A percentile compares a stretch with the other conserved stretches of the same genome.
Evolutionary conservation across 2,329 filamentous ascomycete species (phyloP).

Genomic region (Raffaelea ambrosiae): DNA sequence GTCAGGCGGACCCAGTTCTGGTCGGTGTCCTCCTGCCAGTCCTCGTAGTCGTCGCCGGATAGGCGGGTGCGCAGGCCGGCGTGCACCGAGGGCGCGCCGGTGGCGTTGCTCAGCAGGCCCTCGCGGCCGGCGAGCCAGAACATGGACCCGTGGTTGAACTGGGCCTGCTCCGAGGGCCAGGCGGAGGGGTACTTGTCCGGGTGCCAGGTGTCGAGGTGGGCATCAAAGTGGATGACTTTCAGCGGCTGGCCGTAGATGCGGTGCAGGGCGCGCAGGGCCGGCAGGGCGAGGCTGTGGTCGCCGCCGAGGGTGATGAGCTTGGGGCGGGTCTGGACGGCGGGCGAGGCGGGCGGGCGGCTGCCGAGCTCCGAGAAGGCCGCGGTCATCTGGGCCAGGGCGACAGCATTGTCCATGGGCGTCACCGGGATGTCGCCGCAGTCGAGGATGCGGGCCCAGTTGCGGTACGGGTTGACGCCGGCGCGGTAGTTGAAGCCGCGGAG

Average conservation of each 20-base stretch:
- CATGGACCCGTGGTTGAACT: constrained; percentile 85
- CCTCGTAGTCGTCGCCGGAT: constrained; percentile 53
- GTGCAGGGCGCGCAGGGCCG: constrained; percentile 58
- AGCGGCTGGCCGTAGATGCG: constrained; percentile 54
- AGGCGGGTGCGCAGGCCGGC: constrained; percentile 75
- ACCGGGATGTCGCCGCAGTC: constrained; percentile 91
- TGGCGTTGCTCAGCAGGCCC: constrained; percentile 65
- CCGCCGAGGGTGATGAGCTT: constrained; percentile 64
- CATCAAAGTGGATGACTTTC: constrained; percentile 68
- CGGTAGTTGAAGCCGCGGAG: constrained; percentile 78
- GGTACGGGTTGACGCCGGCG: constrained; percentile 76
- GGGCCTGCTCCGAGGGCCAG: constrained; percentile 61
- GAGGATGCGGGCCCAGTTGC: constrained; percentile 66
- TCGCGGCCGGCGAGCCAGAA: constrained; percentile 83
- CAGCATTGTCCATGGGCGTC: constrained; percentile 75
- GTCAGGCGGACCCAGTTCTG: constrained; percentile 75
- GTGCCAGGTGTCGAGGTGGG: constrained; percentile 79
- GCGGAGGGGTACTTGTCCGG: constrained; percentile 69
- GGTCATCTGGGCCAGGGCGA: constrained; percentile 78
- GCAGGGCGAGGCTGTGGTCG: constrained; percentile 63
- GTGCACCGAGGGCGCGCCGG: constrained; percentile 63
- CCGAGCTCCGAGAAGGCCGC: constrained; percentile 67
- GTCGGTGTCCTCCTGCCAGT: constrained; percentile 62
- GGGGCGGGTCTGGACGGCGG: constrained; percentile 25
- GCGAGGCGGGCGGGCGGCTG: constrained; percentile 24